Percentiles rank a stretch among this genome's conserved stretches.
These are phyloP conservation scores for Onygenales sp. DNA, from an alignment of 2,329 filamentous ascomycete genomes.

Conservation along the genomic window DNA sequence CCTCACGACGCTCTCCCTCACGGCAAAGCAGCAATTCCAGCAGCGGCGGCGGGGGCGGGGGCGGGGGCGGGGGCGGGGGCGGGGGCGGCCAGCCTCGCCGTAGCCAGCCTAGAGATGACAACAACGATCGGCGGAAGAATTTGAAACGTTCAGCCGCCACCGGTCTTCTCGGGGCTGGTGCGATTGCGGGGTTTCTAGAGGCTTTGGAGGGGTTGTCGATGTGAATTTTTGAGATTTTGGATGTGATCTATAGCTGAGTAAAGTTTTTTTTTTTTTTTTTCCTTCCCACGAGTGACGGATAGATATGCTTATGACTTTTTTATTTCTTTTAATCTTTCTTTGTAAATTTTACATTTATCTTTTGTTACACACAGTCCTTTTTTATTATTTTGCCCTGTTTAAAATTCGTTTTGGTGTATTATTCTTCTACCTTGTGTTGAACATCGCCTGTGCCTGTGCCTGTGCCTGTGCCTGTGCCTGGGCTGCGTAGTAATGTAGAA, in stretches of 20 bases:
- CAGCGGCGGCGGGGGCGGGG: neutral
- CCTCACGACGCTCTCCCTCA: constrained; percentile 1
- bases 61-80: neutral
- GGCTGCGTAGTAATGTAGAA: no score
- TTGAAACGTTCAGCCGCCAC: constrained; percentile 25
- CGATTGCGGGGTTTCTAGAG: constrained; percentile 30
- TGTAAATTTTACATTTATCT: neutral
- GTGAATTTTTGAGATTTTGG: neutral
- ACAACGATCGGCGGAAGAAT: constrained; percentile 18
- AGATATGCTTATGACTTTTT: neutral
- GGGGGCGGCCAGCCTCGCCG: constrained; percentile 3
- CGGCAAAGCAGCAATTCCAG: constrained; percentile 6
- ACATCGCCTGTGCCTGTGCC: no score
- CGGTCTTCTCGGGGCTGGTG: constrained; percentile 26
- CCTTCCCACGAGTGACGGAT: neutral
- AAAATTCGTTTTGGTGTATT: no score
- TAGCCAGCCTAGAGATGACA: constrained; percentile 9
- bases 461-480: no score
- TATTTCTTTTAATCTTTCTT: no score
- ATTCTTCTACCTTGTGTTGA: no score
- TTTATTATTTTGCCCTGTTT: no score
- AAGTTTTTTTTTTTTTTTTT: neutral
- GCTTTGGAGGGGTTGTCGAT: constrained; percentile 26
- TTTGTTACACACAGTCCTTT: neutral
- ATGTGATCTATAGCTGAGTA: neutral